Evolutionary conservation across 2,329 filamentous ascomycete species (phyloP).

Genomic region (Herpomyces periplanetae): DNA sequence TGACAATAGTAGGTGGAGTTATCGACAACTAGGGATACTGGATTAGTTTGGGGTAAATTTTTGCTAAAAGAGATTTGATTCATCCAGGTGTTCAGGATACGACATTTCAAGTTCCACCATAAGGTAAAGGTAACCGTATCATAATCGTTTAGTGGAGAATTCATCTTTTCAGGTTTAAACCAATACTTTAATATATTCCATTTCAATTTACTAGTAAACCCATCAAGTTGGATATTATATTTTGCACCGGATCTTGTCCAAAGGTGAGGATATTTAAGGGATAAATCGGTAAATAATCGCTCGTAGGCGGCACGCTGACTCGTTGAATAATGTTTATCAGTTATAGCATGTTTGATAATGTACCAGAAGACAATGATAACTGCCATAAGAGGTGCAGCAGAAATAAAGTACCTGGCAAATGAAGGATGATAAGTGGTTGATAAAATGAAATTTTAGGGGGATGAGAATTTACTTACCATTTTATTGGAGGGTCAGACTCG

Average conservation of each 20-base stretch:
- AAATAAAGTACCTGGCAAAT: constrained; percentile 14
- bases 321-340: constrained; percentile 9
- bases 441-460: too few relatives aligned
- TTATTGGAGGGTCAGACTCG: constrained; percentile 9
- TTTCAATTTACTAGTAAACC: constrained; percentile 8
- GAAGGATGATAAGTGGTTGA: too few relatives aligned
- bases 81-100: too few relatives aligned
- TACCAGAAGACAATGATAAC: constrained; percentile 12
- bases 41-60: too few relatives aligned
- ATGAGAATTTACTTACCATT: too few relatives aligned
- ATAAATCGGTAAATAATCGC: constrained; percentile 11
- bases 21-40: too few relatives aligned
- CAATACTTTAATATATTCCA: constrained; percentile 12
- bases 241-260: constrained; percentile 12
- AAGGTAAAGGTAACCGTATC: too few relatives aligned
- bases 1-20: too few relatives aligned
- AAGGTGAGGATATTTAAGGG: constrained; percentile 10
- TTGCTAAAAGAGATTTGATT: too few relatives aligned
- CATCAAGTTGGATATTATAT: constrained; percentile 8
- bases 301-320: constrained; percentile 13
- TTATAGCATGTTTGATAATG: constrained; percentile 10
- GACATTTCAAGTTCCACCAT: too few relatives aligned
- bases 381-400: constrained; percentile 10
- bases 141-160: too few relatives aligned
- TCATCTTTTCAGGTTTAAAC: constrained; percentile 10